Conservation (phyloP, 257 asterid genomes). For the Fraxinus excelsior region DNA sequence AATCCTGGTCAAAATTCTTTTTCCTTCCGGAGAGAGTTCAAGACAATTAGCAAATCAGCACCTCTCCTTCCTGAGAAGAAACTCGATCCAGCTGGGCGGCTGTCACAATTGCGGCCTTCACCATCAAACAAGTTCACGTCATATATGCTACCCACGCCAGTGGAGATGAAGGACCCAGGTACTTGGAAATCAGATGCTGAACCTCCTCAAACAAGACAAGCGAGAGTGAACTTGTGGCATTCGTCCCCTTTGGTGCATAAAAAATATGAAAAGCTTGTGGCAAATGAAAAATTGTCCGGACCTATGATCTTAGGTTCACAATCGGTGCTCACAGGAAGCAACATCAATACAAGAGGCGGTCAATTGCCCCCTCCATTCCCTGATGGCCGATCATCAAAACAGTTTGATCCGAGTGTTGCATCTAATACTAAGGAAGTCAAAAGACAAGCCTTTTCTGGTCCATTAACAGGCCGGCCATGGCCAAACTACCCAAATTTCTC, state of each 20-base stretch:
- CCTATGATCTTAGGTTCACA: conserved; percentile 57
- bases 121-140: conserved; percentile 71
- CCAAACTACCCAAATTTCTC: conserved; percentile 50
- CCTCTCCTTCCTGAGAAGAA: conserved; percentile 73
- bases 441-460: conserved; percentile 94
- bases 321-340: conserved; percentile 73
- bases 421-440: conserved; percentile 73
- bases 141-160: conserved; percentile 87
- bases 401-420: conserved; percentile 46
- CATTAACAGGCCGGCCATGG: conserved; percentile 71
- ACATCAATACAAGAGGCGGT: conserved; percentile 44
- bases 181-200: conserved; percentile 45
- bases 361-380: conserved; percentile 52
- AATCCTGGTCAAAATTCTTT: conserved; percentile 44
- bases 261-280: conserved; percentile 53
- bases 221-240: conserved; percentile 54
- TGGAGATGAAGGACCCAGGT: conserved; percentile 54
- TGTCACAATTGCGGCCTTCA: conserved; percentile 53
- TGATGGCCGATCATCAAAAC: conserved; percentile 55
- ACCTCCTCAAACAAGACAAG: conserved; percentile 53
- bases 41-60: conserved; percentile 75
- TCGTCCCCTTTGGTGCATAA: conserved; percentile 69
- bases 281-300: conserved; percentile 55
- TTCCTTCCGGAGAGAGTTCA: conserved; percentile 47
- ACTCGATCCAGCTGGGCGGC: conserved; percentile 57